Percentiles rank a stretch among this genome's conserved stretches.
phyloP scores from a whole-genome alignment of 2,329 filamentous ascomycete genomes.

The Aspergillus proliferans region DNA sequence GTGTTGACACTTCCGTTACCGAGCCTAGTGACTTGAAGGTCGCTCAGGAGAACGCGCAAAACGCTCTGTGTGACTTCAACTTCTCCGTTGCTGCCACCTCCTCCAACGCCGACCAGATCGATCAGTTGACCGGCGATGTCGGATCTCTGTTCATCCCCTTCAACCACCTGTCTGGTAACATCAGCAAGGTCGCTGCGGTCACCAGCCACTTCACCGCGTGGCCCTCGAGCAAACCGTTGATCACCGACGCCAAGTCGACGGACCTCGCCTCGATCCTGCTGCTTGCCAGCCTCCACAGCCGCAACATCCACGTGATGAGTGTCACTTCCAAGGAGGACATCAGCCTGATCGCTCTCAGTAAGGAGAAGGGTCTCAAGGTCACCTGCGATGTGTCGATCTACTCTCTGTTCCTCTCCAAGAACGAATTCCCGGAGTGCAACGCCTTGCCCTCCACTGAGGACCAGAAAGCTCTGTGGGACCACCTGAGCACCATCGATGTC shows the following conservation, averaged over 20 bases:
- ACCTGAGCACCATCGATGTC: slow-evolving; percentile 66
- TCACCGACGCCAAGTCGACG: slow-evolving; percentile 74
- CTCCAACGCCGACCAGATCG: slow-evolving; percentile 67
- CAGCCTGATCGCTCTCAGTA: slow-evolving; percentile 67
- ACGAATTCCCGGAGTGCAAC: slow-evolving; percentile 62
- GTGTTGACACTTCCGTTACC: slow-evolving; percentile 65
- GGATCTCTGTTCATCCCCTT: slow-evolving; percentile 78
- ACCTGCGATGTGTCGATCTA: slow-evolving; percentile 80
- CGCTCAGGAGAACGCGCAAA: slow-evolving; percentile 65
- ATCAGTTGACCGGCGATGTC: slow-evolving; percentile 64
- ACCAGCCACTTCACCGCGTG: slow-evolving; percentile 73
- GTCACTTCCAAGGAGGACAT: slow-evolving; percentile 79
- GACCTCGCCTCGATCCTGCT: slow-evolving; percentile 75
- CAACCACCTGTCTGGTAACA: slow-evolving; percentile 73
- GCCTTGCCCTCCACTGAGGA: slow-evolving; percentile 62
- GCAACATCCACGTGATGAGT: slow-evolving; percentile 72
- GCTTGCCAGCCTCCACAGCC: slow-evolving; percentile 68
- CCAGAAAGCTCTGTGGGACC: slow-evolving; percentile 67
- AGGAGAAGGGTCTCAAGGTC: slow-evolving; percentile 73
- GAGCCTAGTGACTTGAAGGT: slow-evolving; percentile 64
- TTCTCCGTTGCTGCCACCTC: slow-evolving; percentile 70
- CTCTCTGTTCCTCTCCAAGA: slow-evolving; percentile 66
- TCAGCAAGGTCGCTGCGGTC: slow-evolving; percentile 74
- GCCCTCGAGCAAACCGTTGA: slow-evolving; percentile 70
- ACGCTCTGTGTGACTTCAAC: slow-evolving; percentile 71